Percentiles rank a stretch among this genome's conserved stretches.
phyloP scores from a whole-genome alignment of 805 yeast genomes.

The Metschnikowia lachancei region DNA sequence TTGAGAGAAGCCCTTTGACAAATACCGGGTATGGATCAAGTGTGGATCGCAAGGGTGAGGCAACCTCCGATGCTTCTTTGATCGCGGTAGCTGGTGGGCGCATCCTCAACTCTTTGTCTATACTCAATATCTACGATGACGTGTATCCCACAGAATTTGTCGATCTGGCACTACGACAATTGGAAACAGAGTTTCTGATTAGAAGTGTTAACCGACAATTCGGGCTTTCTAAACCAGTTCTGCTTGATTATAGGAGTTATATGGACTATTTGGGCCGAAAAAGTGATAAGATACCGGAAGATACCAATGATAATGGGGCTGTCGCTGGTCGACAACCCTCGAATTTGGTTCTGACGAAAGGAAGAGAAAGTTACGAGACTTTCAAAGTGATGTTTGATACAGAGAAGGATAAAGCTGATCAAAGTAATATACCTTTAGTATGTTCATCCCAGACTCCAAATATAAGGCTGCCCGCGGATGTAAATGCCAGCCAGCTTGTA shows the following conservation, averaged over 20 bases:
- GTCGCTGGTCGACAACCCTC: background rate
- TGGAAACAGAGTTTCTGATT: slow-evolving; percentile 23
- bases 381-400: background rate
- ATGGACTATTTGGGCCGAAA: background rate
- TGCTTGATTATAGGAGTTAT: slow-evolving; percentile 18
- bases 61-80: slow-evolving; percentile 46
- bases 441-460: background rate
- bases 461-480: background rate
- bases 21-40: slow-evolving; percentile 53
- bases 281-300: background rate
- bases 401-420: background rate
- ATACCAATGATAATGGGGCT: background rate
- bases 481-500: too few species aligned
- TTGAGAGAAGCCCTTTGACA: slow-evolving; percentile 43
- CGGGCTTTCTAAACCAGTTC: slow-evolving; percentile 38
- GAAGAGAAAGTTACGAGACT: background rate
- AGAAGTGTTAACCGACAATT: slow-evolving; percentile 12
- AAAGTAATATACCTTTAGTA: background rate
- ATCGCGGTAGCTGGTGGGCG: slow-evolving; percentile 19
- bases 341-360: background rate
- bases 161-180: slow-evolving; percentile 23
- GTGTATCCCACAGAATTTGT: slow-evolving; percentile 7
- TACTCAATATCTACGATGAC: slow-evolving; percentile 14
- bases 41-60: slow-evolving; percentile 38
- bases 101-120: slow-evolving; percentile 17